Percentiles rank a stretch among this genome's conserved stretches.
Conservation (phyloP, 1,284 basidiomycete genomes). For the Malassezia equina region DNA sequence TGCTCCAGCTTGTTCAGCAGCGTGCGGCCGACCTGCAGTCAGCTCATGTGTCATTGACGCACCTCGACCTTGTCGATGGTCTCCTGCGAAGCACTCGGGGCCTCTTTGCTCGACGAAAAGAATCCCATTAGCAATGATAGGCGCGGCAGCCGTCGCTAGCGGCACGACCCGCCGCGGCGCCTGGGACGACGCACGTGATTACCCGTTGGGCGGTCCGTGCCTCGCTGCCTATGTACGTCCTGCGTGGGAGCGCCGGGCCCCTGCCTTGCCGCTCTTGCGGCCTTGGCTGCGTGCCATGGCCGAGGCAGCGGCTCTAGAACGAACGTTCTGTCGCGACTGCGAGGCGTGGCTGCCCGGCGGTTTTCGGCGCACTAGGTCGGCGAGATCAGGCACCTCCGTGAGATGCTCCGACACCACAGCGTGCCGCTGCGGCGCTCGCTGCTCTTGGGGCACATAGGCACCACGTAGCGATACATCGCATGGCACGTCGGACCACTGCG, state of each 20-base stretch:
- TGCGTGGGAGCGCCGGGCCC: background rate
- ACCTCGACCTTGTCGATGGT: conserved; percentile 11
- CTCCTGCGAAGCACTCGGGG: background rate
- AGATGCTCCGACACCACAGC: background rate
- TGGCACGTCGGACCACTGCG: background rate
- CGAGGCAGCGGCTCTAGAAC: background rate
- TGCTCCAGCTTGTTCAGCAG: conserved; percentile 29
- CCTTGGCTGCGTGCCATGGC: conserved; percentile 12
- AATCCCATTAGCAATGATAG: conserved; percentile 1
- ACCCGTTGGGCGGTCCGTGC: background rate
- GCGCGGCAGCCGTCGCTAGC: background rate
- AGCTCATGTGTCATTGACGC: background rate
- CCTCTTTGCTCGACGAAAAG: conserved; percentile 6
- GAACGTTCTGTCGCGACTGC: background rate
- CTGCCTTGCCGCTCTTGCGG: conserved; percentile 12
- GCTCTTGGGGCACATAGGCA: background rate
- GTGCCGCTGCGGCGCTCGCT: background rate
- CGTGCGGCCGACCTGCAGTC: conserved; percentile 26
- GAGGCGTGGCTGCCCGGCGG: conserved; percentile 11
- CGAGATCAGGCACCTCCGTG: conserved; percentile 10
- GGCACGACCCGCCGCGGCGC: background rate
- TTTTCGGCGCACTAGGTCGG: background rate
- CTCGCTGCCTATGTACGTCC: background rate
- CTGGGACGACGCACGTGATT: background rate
- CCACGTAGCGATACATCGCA: background rate